Percentiles rank a stretch among this genome's conserved stretches.
These are phyloP conservation scores for Gymnopus androsaceus DNA, from an alignment of 1,284 basidiomycete genomes.

Conservation along the genomic window DNA sequence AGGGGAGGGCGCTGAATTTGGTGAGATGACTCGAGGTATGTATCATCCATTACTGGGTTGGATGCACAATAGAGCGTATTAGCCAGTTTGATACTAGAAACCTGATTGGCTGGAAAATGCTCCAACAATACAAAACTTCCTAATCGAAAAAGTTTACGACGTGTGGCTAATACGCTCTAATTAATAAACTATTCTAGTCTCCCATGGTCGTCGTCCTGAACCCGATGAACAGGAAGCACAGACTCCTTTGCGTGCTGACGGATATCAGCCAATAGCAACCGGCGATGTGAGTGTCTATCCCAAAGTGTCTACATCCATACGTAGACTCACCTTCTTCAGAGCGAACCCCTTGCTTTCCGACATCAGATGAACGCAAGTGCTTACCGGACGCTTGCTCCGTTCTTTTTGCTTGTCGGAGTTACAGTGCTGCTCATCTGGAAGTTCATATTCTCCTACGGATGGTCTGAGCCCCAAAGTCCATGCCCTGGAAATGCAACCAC, in stretches of 20 bases:
- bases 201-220: background rate
- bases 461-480: conserved; percentile 31
- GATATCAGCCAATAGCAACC: conserved; percentile 55
- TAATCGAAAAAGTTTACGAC: no score
- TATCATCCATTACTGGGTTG: background rate
- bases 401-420: conserved; percentile 70
- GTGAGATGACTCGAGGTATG: conserved; percentile 55
- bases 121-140: no score
- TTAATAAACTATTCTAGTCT: background rate
- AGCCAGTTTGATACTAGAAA: no score
- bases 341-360: conserved; percentile 32
- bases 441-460: conserved; percentile 51
- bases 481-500: conserved; percentile 51
- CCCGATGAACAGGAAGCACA: conserved; percentile 28
- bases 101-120: no score
- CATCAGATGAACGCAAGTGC: conserved; percentile 38
- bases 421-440: conserved; percentile 68
- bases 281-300: conserved; percentile 49
- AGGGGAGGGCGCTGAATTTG: conserved; percentile 52
- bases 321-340: conserved; percentile 15
- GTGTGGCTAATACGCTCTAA: no score
- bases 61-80: background rate
- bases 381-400: conserved; percentile 70
- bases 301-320: background rate
- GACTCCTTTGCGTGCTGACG: conserved; percentile 37